Conservation (phyloP, 2,329 filamentous ascomycete species). For the Rutstroemia sydowiana region DNA sequence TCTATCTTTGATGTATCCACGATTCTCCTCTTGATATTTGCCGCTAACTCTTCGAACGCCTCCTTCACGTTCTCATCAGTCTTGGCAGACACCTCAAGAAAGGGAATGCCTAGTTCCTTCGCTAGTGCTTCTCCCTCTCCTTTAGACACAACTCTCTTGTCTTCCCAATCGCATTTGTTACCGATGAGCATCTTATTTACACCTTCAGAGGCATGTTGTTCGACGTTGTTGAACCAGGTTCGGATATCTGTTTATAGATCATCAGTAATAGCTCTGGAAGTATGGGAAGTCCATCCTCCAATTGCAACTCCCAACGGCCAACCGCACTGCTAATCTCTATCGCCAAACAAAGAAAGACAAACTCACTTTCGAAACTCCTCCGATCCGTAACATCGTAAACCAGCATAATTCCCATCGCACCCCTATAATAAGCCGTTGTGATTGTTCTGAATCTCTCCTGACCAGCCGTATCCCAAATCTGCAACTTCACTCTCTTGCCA, state of each 20-base stretch:
- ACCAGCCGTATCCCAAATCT: slow-evolving; percentile 99
- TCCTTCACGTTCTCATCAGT: slow-evolving; percentile 99
- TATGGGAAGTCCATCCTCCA: not conserved
- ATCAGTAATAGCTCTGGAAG: not conserved
- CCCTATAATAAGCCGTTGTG: slow-evolving; percentile 96
- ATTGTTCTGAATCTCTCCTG: slow-evolving; percentile 98
- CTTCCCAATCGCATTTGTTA: slow-evolving; percentile 99
- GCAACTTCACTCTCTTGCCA: slow-evolving; percentile 96
- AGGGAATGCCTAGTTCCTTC: slow-evolving; percentile 93
- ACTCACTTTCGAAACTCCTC: slow-evolving; percentile 94
- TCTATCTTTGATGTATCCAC: slow-evolving; percentile 85
- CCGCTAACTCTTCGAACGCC: slow-evolving; percentile 90
- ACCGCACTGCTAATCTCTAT: not conserved
- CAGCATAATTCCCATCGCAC: slow-evolving; percentile 94
- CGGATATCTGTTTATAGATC: slow-evolving; percentile 66
- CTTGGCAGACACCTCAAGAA: slow-evolving; percentile 97
- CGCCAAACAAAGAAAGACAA: not conserved
- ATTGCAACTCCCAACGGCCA: not conserved
- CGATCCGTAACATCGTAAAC: slow-evolving; percentile 99
- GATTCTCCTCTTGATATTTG: slow-evolving; percentile 97
- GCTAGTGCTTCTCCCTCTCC: slow-evolving; percentile 90
- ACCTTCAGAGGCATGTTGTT: slow-evolving; percentile 96
- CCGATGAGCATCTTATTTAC: slow-evolving; percentile 99
- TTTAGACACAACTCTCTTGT: slow-evolving; percentile 90
- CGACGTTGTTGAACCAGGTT: slow-evolving; percentile 99